Percentiles rank a stretch among this genome's conserved stretches.
phyloP scores from a whole-genome alignment of 2,329 filamentous ascomycete genomes.

The Colletotrichum chlorophyti region DNA sequence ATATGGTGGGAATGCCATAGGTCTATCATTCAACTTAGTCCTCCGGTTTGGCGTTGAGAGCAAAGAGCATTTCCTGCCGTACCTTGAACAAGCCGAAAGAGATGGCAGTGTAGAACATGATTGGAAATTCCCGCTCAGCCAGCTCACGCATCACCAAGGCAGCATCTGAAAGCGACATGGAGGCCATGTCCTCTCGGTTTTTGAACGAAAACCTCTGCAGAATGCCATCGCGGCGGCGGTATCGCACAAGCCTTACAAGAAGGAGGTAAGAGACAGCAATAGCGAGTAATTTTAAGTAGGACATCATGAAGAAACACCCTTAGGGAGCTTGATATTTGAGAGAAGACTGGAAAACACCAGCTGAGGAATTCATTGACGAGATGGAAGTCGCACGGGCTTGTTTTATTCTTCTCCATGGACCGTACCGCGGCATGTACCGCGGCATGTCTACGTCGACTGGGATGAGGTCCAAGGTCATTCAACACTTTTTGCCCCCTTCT shows the following conservation, averaged over 20 bases:
- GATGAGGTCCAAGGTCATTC: not conserved
- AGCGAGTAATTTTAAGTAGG: not conserved
- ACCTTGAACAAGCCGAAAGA: slow-evolving; percentile 67
- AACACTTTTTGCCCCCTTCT: not conserved
- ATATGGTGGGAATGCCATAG: slow-evolving; percentile 64
- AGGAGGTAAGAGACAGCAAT: not conserved
- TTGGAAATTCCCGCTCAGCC: slow-evolving; percentile 61
- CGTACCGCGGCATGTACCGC: not conserved
- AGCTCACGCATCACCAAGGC: slow-evolving; percentile 46
- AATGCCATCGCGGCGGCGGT: slow-evolving; percentile 9
- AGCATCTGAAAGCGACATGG: slow-evolving; percentile 14
- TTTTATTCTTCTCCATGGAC: not conserved
- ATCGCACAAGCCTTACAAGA: not conserved
- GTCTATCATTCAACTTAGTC: slow-evolving; percentile 22
- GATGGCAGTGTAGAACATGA: slow-evolving; percentile 53
- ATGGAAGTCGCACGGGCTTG: not conserved
- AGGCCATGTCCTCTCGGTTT: slow-evolving; percentile 17
- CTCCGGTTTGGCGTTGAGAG: fast-evolving
- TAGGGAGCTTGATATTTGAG: not conserved
- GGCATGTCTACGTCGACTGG: too few species aligned
- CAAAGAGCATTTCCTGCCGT: not conserved
- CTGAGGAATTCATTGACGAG: too few species aligned
- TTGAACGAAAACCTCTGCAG: not conserved
- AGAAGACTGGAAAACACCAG: not conserved
- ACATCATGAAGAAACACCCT: not conserved